phyloP scores from a whole-genome alignment of 805 yeast species.

The Starmerella vaccinii region DNA sequence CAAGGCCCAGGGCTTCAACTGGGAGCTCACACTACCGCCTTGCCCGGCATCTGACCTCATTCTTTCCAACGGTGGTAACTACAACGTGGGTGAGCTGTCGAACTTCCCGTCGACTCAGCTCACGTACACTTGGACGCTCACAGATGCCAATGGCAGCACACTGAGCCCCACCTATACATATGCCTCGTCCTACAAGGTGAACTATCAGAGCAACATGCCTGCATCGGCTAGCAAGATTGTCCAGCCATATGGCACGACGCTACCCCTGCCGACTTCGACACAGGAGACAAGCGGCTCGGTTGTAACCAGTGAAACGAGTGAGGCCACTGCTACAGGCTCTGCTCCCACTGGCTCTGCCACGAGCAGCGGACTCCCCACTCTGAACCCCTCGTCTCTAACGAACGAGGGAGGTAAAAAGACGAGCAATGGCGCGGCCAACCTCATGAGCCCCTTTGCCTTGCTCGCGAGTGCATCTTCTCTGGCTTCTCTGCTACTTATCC shows the following conservation, averaged over 20 bases:
- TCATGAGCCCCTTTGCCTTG: background rate
- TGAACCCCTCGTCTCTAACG: background rate
- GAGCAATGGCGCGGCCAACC: background rate
- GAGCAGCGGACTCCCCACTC: background rate
- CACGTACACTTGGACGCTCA: constrained; percentile 25
- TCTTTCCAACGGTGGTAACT: constrained; percentile 33
- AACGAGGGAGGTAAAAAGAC: background rate
- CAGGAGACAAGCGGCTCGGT: background rate
- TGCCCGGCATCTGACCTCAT: constrained; percentile 33
- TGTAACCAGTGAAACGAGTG: constrained; percentile 1
- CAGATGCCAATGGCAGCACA: constrained; percentile 28
- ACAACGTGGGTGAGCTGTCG: constrained; percentile 31
- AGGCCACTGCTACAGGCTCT: constrained; percentile 8
- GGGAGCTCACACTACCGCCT: constrained; percentile 29
- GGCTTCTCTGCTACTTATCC: background rate
- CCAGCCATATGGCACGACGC: background rate
- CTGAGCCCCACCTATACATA: constrained; percentile 21
- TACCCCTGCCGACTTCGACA: background rate
- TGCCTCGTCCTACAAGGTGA: constrained; percentile 22
- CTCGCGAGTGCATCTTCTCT: background rate
- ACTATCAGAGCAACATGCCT: constrained; percentile 25
- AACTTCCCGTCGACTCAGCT: constrained; percentile 24
- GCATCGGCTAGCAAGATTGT: constrained; percentile 3
- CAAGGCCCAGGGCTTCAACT: constrained; percentile 12
- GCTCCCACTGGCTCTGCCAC: background rate